These are phyloP conservation scores for Setaria viridis DNA, from an alignment of 202 grass and related monocot species.

Conservation along the genomic window DNA sequence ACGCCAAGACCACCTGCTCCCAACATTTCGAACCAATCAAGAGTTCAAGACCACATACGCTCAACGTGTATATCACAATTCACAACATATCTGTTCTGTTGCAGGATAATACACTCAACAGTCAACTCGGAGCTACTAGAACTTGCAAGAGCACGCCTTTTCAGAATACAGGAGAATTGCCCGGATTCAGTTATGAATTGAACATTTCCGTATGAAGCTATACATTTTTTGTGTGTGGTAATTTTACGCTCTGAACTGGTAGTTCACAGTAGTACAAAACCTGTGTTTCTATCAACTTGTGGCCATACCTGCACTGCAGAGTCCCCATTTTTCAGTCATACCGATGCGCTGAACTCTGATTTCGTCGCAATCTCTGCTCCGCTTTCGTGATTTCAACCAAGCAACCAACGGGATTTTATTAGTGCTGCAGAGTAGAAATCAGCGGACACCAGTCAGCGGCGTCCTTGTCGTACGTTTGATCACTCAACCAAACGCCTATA, in stretches of 20 bases:
- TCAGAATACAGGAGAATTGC: not conserved
- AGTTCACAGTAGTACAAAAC: not conserved
- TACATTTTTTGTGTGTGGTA: not conserved
- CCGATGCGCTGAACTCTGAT: not conserved
- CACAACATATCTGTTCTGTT: not conserved
- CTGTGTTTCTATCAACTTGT: too few species aligned
- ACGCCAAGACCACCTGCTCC: not conserved
- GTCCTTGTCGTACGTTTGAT: constrained; percentile 13
- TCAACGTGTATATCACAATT: too few species aligned
- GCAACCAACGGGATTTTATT: constrained; percentile 50
- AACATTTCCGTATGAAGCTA: not conserved
- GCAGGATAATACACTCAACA: too few species aligned
- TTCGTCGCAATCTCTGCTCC: not conserved
- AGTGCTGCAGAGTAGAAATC: constrained; percentile 11
- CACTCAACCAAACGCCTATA: constrained; percentile 56
- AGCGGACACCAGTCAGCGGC: not conserved
- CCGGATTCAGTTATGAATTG: not conserved
- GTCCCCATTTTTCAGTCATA: not conserved
- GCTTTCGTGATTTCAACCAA: constrained; percentile 45
- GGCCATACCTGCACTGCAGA: not conserved
- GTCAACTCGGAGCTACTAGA: not conserved
- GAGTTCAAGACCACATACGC: too few species aligned
- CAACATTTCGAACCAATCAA: not conserved
- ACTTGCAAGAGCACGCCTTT: not conserved
- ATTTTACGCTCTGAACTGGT: not conserved